A percentile compares a stretch with the other conserved stretches of the same genome.
Evolutionary conservation across 768 basidiomycete genomes (phyloP).

Genomic region (Kwoniella botswanensis): DNA sequence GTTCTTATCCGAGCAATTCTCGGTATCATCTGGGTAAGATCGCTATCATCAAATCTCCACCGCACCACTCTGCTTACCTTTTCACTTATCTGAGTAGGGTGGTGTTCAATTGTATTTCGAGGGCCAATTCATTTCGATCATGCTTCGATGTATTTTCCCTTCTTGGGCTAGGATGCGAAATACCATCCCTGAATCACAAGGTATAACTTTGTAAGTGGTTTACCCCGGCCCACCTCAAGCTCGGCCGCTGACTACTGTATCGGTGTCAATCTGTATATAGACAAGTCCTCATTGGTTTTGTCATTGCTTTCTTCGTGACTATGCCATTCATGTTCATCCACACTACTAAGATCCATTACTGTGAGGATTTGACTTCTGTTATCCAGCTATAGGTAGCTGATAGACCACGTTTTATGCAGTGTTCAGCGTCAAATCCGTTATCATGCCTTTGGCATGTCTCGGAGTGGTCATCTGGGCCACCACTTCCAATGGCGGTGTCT

Average conservation of each 20-base stretch:
- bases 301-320: slow-evolving; percentile 27
- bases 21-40: slow-evolving; percentile 39
- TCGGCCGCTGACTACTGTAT: neutral
- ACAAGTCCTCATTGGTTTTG: slow-evolving; percentile 28
- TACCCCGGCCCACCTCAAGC: neutral
- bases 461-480: slow-evolving; percentile 30
- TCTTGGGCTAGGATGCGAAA: slow-evolving; percentile 22
- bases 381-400: neutral
- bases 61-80: neutral
- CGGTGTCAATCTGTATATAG: neutral
- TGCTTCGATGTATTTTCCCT: slow-evolving; percentile 29
- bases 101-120: slow-evolving; percentile 33
- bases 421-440: slow-evolving; percentile 27
- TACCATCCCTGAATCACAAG: slow-evolving; percentile 23
- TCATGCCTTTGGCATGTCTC: slow-evolving; percentile 21
- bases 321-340: slow-evolving; percentile 36
- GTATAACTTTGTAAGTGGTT: slow-evolving; percentile 21
- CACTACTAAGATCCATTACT: slow-evolving; percentile 28
- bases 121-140: slow-evolving; percentile 34
- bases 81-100: slow-evolving; percentile 1
- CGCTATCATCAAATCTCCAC: neutral
- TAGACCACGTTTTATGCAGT: slow-evolving; percentile 1
- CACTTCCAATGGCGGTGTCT: slow-evolving; percentile 20
- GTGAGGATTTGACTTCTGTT: slow-evolving; percentile 5
- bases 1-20: slow-evolving; percentile 33